Evolutionary conservation across 345 rosid species (phyloP).

Genomic region (Nasturtium officinale): DNA sequence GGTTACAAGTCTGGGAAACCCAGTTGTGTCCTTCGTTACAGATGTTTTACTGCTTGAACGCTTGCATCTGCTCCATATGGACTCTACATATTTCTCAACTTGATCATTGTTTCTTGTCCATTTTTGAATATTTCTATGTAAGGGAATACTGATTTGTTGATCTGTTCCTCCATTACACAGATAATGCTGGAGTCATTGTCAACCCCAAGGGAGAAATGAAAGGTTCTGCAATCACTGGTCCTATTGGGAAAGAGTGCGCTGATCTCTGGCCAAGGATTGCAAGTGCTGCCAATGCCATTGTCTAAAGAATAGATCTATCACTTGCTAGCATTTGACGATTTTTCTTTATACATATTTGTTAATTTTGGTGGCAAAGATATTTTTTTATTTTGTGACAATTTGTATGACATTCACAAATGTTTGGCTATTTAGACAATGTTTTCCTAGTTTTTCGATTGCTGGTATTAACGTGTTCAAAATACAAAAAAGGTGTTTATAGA

Average conservation of each 20-base stretch:
- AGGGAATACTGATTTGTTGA: neutral
- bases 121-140: neutral
- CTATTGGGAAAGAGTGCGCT: constrained; percentile 95
- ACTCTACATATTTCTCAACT: constrained; percentile 39
- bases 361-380: constrained; percentile 17
- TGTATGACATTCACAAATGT: constrained; percentile 13
- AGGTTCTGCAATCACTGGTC: constrained; percentile 96
- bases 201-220: constrained; percentile 98
- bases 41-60: constrained; percentile 44
- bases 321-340: neutral
- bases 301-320: constrained; percentile 17
- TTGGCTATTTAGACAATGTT: constrained; percentile 20
- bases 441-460: neutral
- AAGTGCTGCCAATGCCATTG: constrained; percentile 77
- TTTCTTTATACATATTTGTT: neutral
- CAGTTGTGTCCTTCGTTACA: constrained; percentile 60
- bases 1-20: constrained; percentile 71
- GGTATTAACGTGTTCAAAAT: neutral
- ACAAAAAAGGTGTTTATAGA: neutral
- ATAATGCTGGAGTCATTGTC: constrained; percentile 97
- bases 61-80: constrained; percentile 82
- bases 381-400: constrained; percentile 2
- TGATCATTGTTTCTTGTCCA: neutral
- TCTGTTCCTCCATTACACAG: constrained; percentile 43
- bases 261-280: constrained; percentile 90